A percentile compares a stretch with the other conserved stretches of the same genome.
Conservation (phyloP, 441 rosid genomes). For the Gossypium lobatum region DNA sequence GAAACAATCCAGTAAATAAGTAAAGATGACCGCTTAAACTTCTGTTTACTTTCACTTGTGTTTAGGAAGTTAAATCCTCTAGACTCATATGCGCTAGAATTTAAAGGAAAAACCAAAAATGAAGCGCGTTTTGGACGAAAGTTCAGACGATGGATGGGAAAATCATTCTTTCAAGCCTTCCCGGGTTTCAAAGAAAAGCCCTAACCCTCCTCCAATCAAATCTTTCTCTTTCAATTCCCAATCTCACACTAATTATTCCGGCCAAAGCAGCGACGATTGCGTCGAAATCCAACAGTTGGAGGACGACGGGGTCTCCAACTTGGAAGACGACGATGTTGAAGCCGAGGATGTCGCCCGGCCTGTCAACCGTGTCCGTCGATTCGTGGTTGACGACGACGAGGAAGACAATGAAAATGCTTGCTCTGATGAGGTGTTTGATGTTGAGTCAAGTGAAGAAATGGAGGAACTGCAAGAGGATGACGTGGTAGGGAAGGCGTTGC, state of each 20-base stretch:
- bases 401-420: slow-evolving; percentile 37
- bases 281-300: slow-evolving; percentile 27
- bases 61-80: no score
- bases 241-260: background rate
- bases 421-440: slow-evolving; percentile 39
- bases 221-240: slow-evolving; percentile 54
- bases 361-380: slow-evolving; percentile 54
- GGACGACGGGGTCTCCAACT: slow-evolving; percentile 18
- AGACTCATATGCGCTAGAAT: no score
- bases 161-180: slow-evolving; percentile 72
- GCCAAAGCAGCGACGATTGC: slow-evolving; percentile 41
- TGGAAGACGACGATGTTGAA: slow-evolving; percentile 58
- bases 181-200: slow-evolving; percentile 46
- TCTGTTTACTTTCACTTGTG: no score
- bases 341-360: slow-evolving; percentile 23
- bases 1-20: no score
- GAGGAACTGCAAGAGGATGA: slow-evolving; percentile 43
- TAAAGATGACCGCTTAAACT: no score
- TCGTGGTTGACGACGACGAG: slow-evolving; percentile 48
- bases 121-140: slow-evolving; percentile 81
- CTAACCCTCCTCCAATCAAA: slow-evolving; percentile 52
- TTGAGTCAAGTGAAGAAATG: slow-evolving; percentile 44
- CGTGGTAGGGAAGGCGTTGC: slow-evolving; percentile 82
- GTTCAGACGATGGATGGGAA: slow-evolving; percentile 90
- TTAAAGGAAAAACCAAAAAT: slow-evolving; percentile 16